These are phyloP conservation scores for Teratosphaeria viscida DNA, from an alignment of 2,329 filamentous ascomycete species.

Conservation along the genomic window DNA sequence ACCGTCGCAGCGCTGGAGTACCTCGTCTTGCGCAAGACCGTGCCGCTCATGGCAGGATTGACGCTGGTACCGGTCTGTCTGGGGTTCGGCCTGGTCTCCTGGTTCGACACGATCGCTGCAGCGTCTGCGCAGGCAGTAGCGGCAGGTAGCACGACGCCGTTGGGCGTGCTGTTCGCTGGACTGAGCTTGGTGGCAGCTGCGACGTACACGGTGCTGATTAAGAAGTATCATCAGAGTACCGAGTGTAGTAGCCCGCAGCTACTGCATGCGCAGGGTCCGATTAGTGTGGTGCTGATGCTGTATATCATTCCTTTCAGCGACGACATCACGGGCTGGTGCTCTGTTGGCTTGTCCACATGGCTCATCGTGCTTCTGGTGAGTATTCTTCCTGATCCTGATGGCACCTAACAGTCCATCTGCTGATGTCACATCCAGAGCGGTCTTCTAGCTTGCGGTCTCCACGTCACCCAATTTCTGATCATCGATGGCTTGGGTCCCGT, in stretches of 20 bases:
- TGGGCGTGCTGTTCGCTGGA: constrained; percentile 57
- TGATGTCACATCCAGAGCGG: constrained; percentile 43
- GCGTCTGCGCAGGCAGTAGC: constrained; percentile 26
- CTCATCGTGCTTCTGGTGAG: constrained; percentile 47
- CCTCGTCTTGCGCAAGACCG: constrained; percentile 46
- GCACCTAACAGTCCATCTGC: neutral
- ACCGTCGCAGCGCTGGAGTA: constrained; percentile 56
- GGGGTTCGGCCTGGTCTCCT: constrained; percentile 56
- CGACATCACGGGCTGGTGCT: constrained; percentile 47
- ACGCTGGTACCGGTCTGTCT: constrained; percentile 51
- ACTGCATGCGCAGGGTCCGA: constrained; percentile 56
- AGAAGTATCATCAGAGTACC: constrained; percentile 54
- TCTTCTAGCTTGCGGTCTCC: constrained; percentile 53
- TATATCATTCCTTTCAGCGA: constrained; percentile 58
- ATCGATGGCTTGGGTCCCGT: constrained; percentile 24
- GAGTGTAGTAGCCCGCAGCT: constrained; percentile 60
- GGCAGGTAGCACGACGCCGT: constrained; percentile 41
- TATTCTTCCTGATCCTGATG: neutral
- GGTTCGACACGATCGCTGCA: constrained; percentile 48
- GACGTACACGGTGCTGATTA: constrained; percentile 60
- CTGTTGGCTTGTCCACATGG: constrained; percentile 32
- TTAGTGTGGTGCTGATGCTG: constrained; percentile 52
- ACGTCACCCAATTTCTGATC: constrained; percentile 32
- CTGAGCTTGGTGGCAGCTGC: constrained; percentile 54
- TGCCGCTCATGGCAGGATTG: constrained; percentile 45